Base-by-base conservation (phyloP, 306 rosid species). In the Lathyrus sativus region DNA sequence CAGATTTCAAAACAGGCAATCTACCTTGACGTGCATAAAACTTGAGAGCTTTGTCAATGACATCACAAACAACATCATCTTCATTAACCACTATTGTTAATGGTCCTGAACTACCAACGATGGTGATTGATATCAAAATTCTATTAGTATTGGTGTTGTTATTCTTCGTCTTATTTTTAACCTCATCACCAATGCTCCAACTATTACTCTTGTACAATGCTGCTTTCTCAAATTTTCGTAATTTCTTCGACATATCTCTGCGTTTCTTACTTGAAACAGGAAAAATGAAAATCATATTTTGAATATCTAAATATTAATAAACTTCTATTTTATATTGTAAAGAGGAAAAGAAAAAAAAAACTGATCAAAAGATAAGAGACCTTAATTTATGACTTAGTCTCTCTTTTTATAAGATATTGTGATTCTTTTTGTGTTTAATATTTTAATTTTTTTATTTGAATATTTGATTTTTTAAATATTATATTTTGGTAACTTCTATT, bases 51-150 rank as follows among this genome's bases (percentile, higher is more conserved):
- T 82, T 87, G 35, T 80, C 83, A 43, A 85, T 89, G 6, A 87
- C 86, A 4, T 71, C 70, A 11, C 79, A 85, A 13, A 89, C 84
- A 9, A 74, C 71, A 54, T 78, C 86, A 9, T 78, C 55, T 45
- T 87, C 88, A 5, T 60, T 79, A 17, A 85, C 96, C 15, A 89
- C 80, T 50, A 89, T 83, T 1, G 84, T 82, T 77, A 87, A 78
- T 66, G 96, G 88, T 1, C 93, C 96, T 11, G 93, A 84, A 41
- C 96, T 82, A 14, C 96, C 91, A 1, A 76, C 15, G 39, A 89
- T 78, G 8, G 74, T 87, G 55, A 89, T 66, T 42, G 88, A 87
- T 49, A 89, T 76, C 86, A 89, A 54, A 33, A 87, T 57, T 83
- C 84, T 78, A 9, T 81, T 66, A 24, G 44, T 58, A 33, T 45